Evolutionary conservation across 1,284 basidiomycete genomes (phyloP).

Genomic region (Bondarzewia mesenterica): DNA sequence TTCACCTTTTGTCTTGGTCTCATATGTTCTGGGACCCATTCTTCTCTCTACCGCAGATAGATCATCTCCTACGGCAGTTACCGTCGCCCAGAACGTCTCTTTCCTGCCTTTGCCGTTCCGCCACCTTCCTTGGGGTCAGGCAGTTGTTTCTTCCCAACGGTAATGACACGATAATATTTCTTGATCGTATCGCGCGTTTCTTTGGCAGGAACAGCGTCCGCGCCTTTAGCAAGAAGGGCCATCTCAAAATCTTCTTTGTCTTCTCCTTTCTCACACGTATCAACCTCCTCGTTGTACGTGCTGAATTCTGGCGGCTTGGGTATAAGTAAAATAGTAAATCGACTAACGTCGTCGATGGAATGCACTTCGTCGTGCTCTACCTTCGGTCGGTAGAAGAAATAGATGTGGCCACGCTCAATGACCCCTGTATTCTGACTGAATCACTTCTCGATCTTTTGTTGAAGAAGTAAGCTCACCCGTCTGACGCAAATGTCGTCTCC

Average conservation of each 20-base stretch:
- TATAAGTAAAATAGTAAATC: constrained; percentile 56
- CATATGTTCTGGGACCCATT: constrained; percentile 45
- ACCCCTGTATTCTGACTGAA: constrained; percentile 25
- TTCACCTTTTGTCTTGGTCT: constrained; percentile 57
- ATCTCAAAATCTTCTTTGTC: constrained; percentile 25
- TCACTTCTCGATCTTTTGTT: too few species aligned
- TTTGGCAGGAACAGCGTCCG: constrained; percentile 40
- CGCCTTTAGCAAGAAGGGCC: constrained; percentile 32
- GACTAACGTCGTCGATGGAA: constrained; percentile 51
- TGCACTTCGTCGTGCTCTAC: constrained; percentile 48
- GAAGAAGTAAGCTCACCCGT: neutral
- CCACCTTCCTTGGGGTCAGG: constrained; percentile 39
- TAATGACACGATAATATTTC: constrained; percentile 46
- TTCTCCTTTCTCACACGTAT: constrained; percentile 8
- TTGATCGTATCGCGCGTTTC: constrained; percentile 26
- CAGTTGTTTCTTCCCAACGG: constrained; percentile 56
- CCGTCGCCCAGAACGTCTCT: constrained; percentile 48
- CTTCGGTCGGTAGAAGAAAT: constrained; percentile 62
- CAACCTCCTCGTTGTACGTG: constrained; percentile 12
- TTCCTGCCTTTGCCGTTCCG: constrained; percentile 33
- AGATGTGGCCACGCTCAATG: constrained; percentile 53
- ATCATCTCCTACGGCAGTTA: constrained; percentile 45
- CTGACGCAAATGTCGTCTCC: neutral
- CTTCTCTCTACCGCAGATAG: constrained; percentile 40
- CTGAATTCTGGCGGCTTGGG: constrained; percentile 41